phyloP scores from a whole-genome alignment of 2,329 filamentous ascomycete species.

The Fusarium sacchari region DNA sequence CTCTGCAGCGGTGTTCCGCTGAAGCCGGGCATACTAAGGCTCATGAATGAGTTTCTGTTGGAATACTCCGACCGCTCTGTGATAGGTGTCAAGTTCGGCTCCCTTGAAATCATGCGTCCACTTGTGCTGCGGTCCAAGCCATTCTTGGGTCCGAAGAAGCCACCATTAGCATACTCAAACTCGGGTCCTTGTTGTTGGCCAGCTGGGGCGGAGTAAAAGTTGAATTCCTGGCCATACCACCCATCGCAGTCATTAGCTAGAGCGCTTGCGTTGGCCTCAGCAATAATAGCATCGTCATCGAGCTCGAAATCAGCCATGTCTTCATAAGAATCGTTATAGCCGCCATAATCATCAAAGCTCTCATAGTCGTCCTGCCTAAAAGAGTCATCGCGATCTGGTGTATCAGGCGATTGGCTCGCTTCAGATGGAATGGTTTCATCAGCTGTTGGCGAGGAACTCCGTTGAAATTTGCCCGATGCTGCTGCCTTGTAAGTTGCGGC shows the following conservation, averaged over 20 bases:
- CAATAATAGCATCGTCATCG: constrained; percentile 91
- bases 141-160: constrained; percentile 85
- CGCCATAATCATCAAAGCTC: constrained; percentile 42
- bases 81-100: constrained; percentile 94
- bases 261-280: constrained; percentile 92
- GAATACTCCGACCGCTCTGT: constrained; percentile 97
- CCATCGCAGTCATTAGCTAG: constrained; percentile 92
- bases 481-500: constrained; percentile 82
- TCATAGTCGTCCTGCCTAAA: constrained; percentile 60
- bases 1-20: constrained; percentile 66
- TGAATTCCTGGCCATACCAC: constrained; percentile 96
- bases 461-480: constrained; percentile 77
- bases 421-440: constrained; percentile 32
- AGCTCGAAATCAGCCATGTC: constrained; percentile 75
- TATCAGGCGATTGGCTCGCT: constrained; percentile 19
- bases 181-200: constrained; percentile 56
- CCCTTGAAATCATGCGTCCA: constrained; percentile 77
- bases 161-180: constrained; percentile 78
- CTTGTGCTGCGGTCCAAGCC: constrained; percentile 74
- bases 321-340: constrained; percentile 66
- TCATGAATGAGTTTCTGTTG: constrained; percentile 90
- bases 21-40: constrained; percentile 60
- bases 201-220: constrained; percentile 81
- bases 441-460: constrained; percentile 61
- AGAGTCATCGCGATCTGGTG: constrained; percentile 8